These are phyloP conservation scores for Fusarium liriodendri DNA, from an alignment of 2,329 filamentous ascomycete species.

Conservation along the genomic window DNA sequence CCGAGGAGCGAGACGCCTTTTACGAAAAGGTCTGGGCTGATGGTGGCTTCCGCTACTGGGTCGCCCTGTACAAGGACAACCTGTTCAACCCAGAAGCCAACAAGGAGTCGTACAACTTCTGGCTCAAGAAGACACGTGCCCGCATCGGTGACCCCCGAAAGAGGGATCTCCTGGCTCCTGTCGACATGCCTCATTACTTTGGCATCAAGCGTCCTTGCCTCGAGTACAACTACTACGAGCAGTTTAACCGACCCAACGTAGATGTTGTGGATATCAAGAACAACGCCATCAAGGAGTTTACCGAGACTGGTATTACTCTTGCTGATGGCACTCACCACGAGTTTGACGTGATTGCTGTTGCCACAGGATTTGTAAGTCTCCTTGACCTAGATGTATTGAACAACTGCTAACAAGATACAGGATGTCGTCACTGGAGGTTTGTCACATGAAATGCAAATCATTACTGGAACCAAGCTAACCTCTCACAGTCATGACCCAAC, in stretches of 20 bases:
- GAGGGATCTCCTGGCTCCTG: conserved; percentile 63
- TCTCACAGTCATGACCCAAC: conserved; percentile 54
- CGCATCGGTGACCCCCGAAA: conserved; percentile 62
- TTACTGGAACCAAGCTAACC: background rate
- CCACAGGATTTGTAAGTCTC: conserved; percentile 58
- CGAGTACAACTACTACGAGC: conserved; percentile 58
- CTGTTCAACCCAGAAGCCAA: conserved; percentile 60
- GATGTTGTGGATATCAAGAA: conserved; percentile 55
- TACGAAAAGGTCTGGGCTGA: conserved; percentile 61
- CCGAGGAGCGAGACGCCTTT: conserved; percentile 60
- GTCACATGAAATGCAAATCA: background rate
- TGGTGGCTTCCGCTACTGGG: conserved; percentile 68
- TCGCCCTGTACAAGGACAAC: conserved; percentile 65
- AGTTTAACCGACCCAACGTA: conserved; percentile 58
- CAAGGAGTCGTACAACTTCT: conserved; percentile 65
- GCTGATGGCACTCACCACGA: conserved; percentile 55
- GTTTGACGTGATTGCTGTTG: conserved; percentile 57
- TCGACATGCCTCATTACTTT: conserved; percentile 64
- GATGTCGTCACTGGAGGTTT: conserved; percentile 51
- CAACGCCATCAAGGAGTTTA: conserved; percentile 55
- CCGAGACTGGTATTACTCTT: conserved; percentile 54
- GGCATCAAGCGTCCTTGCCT: conserved; percentile 63
- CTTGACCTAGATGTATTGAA: accelerated
- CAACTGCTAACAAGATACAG: conserved; percentile 34
- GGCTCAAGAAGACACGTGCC: conserved; percentile 61